Base-by-base conservation (phyloP, 441 rosid genomes). In the Gossypium lobatum region DNA sequence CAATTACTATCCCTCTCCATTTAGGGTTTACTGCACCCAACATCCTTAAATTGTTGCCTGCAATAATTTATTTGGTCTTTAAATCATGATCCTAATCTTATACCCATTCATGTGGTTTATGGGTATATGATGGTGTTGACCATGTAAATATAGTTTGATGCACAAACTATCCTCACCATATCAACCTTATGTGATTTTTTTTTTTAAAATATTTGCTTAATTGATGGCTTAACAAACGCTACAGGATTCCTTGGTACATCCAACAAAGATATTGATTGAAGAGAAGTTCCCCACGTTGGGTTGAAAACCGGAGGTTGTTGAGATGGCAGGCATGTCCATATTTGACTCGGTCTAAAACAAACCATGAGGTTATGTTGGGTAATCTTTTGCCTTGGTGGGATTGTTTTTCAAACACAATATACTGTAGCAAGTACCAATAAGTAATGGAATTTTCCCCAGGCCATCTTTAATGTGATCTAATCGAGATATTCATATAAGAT, bases 221-320 rank as follows among this genome's bases (percentile, higher is more conserved):
- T 6, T 61, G 63, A 23, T 59, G 16, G 46, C 69, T 39, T 64
- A 42, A 2, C 23, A 3, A 55, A 55, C 28, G 17, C 58, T 17
- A 14, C 0, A 31, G 37, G 37, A 31, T 31, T 31, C 7, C 37
- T 31, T 31, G 7, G 37, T 31, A 31, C 37, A 74, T n/a, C 61
- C 54, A 31, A 64, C 73, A 71, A 54, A 1, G 64, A 59, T 50
- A 25, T 54, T 58, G 73, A 57, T 74, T n/a, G 14, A 39, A 26
- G 50, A 28, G 62, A 69, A 26, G 57, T 1, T 42, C 68, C 21
- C 76, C 71, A 75, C 69, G 73, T 52, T 31, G 26, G 77, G 42
- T 23, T 57, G 45, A 25, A n/a, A 14, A 28, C 34, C 52, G 3
- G 9, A 18, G 10, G 6, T 70, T 52, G 20, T 45, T 57, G 76